Evolutionary conservation across 179 eudicot species (phyloP).

Genomic region (Beta corolliflora): DNA sequence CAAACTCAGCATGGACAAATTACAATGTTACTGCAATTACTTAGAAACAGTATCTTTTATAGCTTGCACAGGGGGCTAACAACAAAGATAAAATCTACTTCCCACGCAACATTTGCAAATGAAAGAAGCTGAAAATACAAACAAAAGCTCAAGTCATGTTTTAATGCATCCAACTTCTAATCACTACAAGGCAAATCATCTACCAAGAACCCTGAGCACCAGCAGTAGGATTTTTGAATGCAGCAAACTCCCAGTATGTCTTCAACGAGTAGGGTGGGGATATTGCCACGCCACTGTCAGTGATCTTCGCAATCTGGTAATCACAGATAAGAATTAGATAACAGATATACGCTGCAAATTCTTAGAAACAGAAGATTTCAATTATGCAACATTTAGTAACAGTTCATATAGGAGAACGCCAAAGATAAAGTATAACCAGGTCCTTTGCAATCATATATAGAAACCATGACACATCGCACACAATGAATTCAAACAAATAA

Average conservation of each 20-base stretch:
- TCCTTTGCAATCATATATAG: background rate
- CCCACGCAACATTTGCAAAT: constrained; percentile 8
- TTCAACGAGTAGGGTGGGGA: constrained; percentile 67
- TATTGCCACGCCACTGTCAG: constrained; percentile 55
- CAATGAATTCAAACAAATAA: background rate
- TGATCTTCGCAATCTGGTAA: constrained; percentile 66
- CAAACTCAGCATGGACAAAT: constrained; percentile 13
- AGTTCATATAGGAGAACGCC: background rate
- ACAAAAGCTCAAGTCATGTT: constrained; percentile 16
- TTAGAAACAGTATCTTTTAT: constrained; percentile 3
- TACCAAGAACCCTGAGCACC: constrained; percentile 80
- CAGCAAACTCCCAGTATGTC: constrained; percentile 60
- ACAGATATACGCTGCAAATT: background rate
- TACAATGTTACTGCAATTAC: constrained; percentile 16
- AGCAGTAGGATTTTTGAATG: constrained; percentile 67
- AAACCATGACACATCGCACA: background rate
- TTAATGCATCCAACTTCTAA: constrained; percentile 14
- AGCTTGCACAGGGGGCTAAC: constrained; percentile 14
- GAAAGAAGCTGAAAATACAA: constrained; percentile 29
- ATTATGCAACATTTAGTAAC: background rate
- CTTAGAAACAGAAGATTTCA: background rate
- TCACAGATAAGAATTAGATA: background rate
- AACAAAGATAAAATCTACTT: constrained; percentile 14
- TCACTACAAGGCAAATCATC: constrained; percentile 24
- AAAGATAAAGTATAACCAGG: background rate